Conservation (phyloP, 1,284 basidiomycete genomes). For the Cryptococcus sp. region DNA sequence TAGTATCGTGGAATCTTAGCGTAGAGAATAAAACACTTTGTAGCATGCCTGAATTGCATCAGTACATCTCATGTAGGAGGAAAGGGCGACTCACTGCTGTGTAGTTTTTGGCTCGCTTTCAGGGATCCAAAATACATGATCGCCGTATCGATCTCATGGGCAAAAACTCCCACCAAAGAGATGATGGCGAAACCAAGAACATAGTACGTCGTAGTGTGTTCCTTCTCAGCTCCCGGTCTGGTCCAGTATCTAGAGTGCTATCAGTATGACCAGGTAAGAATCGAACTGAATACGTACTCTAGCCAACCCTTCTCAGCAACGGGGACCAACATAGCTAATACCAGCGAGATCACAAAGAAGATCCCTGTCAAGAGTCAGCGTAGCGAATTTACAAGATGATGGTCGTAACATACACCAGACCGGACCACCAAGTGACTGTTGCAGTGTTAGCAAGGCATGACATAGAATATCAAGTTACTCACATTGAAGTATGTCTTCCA, state of each 20-base stretch:
- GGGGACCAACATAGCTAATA: constrained; percentile 65
- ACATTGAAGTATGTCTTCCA: constrained; percentile 76
- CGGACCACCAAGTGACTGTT: constrained; percentile 32
- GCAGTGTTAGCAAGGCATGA: background rate
- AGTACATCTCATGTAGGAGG: constrained; percentile 7
- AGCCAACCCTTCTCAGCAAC: constrained; percentile 81
- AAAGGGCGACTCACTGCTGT: constrained; percentile 54
- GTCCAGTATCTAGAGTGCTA: constrained; percentile 29
- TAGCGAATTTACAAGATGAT: constrained; percentile 37
- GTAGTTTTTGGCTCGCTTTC: constrained; percentile 63
- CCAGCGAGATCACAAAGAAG: constrained; percentile 59
- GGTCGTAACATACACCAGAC: constrained; percentile 61
- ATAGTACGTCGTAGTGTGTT: constrained; percentile 63
- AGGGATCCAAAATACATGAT: constrained; percentile 60
- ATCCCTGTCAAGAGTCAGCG: constrained; percentile 44
- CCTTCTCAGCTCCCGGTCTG: constrained; percentile 11
- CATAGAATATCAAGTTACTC: constrained; percentile 21
- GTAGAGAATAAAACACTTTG: constrained; percentile 83
- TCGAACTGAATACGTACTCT: constrained; percentile 49
- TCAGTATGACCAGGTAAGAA: too few relatives aligned
- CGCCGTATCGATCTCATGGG: constrained; percentile 35
- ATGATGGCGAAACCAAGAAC: constrained; percentile 66
- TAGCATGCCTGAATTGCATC: constrained; percentile 56
- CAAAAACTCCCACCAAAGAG: constrained; percentile 34
- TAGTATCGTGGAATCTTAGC: constrained; percentile 89